Percentiles rank a stretch among this genome's conserved stretches.
Conservation (phyloP, 1,139 yeast species). For the Meyerozyma smithsonii region DNA sequence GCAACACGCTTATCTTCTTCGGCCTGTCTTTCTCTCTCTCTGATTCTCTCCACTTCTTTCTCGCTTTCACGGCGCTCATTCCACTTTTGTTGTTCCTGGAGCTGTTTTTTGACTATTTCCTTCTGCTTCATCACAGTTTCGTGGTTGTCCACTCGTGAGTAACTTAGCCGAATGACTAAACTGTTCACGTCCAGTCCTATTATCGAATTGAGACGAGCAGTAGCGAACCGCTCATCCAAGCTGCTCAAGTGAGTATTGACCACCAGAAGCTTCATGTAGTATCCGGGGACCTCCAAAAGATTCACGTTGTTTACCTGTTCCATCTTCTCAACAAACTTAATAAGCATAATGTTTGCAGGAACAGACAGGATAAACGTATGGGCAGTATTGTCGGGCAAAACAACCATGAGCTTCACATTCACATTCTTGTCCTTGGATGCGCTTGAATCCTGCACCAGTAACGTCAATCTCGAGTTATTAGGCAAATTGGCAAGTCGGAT, state of each 20-base stretch:
- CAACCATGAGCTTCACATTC: slow-evolving; percentile 21
- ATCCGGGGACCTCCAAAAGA: slow-evolving; percentile 5
- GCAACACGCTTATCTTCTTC: slow-evolving; percentile 3
- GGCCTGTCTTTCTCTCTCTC: neutral
- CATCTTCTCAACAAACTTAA: slow-evolving; percentile 11
- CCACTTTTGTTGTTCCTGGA: slow-evolving; percentile 15
- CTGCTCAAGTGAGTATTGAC: slow-evolving; percentile 1
- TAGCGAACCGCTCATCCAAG: neutral
- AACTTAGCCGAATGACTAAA: slow-evolving; percentile 20
- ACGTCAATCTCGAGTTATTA: slow-evolving; percentile 27
- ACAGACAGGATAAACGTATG: slow-evolving; percentile 10
- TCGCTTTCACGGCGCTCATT: slow-evolving; percentile 8
- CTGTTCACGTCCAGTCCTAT: slow-evolving; percentile 14
- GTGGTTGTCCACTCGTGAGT: slow-evolving; percentile 7
- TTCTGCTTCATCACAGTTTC: slow-evolving; percentile 15
- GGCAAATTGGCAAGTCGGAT: slow-evolving; percentile 29
- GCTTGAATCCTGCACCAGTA: slow-evolving; percentile 15
- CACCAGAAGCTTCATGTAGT: slow-evolving; percentile 7
- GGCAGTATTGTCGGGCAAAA: slow-evolving; percentile 12
- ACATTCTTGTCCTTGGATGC: slow-evolving; percentile 13
- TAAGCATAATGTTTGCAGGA: slow-evolving; percentile 9
- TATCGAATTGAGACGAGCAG: slow-evolving; percentile 6
- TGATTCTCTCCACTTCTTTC: slow-evolving; percentile 6
- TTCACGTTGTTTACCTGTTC: slow-evolving; percentile 5
- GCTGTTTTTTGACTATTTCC: slow-evolving; percentile 17